Percentiles rank a stretch among this genome's conserved stretches.
Evolutionary conservation across 192 early-diverging fungal genomes (phyloP).

Genomic region (Backusella luteola): DNA sequence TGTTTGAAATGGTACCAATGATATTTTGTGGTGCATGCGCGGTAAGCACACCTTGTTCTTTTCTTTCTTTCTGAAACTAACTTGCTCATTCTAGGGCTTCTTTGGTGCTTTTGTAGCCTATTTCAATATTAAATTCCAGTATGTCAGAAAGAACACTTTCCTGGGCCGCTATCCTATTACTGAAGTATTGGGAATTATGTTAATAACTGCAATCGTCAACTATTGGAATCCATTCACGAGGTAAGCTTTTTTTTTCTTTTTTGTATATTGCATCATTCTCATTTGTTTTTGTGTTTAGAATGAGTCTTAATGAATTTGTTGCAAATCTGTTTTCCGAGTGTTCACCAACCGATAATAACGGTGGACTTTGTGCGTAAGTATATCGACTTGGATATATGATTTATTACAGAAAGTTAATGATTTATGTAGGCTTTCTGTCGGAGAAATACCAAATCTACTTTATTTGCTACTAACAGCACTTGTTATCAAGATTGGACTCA

Average conservation of each 20-base stretch:
- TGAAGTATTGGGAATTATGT: constrained; percentile 71
- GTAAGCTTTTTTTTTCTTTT: constrained; percentile 32
- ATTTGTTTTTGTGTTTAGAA: constrained; percentile 41
- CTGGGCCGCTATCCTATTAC: constrained; percentile 65
- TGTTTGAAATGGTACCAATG: constrained; percentile 90
- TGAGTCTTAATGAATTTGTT: constrained; percentile 83
- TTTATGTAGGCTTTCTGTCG: constrained; percentile 25
- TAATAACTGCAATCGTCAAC: constrained; percentile 71
- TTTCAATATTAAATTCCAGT: constrained; percentile 65
- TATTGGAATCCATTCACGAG: constrained; percentile 82
- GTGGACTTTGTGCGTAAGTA: constrained; percentile 57
- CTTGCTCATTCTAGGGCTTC: constrained; percentile 59
- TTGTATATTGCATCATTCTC: neutral
- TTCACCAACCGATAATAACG: constrained; percentile 47
- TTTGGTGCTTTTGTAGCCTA: constrained; percentile 80
- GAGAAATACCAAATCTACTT: constrained; percentile 41
- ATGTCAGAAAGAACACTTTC: constrained; percentile 73
- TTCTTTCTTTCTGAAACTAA: neutral
- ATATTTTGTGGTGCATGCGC: constrained; percentile 81
- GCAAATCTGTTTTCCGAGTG: constrained; percentile 92
- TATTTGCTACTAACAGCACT: constrained; percentile 60
- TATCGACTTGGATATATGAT: neutral
- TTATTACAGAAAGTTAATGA: neutral
- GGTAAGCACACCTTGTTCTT: constrained; percentile 36
- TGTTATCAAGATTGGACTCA: constrained; percentile 60